These are phyloP conservation scores for Ustilago nuda DNA, from an alignment of 1,284 basidiomycete species.

Conservation along the genomic window DNA sequence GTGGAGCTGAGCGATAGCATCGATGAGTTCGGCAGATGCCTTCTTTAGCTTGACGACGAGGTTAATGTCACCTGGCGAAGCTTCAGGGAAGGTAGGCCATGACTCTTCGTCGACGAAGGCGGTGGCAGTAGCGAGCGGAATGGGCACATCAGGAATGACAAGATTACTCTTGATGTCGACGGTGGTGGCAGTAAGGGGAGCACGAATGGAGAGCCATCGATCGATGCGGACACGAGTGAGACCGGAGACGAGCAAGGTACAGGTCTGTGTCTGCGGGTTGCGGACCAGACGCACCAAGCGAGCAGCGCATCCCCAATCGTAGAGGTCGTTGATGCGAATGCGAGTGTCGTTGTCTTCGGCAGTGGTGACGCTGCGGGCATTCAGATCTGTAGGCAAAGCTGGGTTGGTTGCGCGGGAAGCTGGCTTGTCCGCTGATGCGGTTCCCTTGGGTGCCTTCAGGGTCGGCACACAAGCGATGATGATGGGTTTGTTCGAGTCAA, in stretches of 20 bases:
- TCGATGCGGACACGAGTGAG: constrained; percentile 63
- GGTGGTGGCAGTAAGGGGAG: constrained; percentile 58
- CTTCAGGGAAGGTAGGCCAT: constrained; percentile 49
- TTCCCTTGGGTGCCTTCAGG: constrained; percentile 49
- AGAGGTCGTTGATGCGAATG: constrained; percentile 56
- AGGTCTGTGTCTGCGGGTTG: constrained; percentile 63
- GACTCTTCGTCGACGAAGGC: constrained; percentile 55
- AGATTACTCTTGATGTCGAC: constrained; percentile 60
- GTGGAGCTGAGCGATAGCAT: constrained; percentile 50
- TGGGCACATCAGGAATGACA: constrained; percentile 59
- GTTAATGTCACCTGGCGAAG: constrained; percentile 47
- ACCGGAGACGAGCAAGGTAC: constrained; percentile 64
- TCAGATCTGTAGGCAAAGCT: constrained; percentile 30
- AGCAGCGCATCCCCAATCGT: constrained; percentile 64
- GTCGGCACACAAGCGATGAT: constrained; percentile 64
- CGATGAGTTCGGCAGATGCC: constrained; percentile 55
- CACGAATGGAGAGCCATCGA: constrained; percentile 61
- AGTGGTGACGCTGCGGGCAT: constrained; percentile 36
- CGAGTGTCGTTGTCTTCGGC: constrained; percentile 43
- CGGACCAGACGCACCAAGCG: constrained; percentile 65
- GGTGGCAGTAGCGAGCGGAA: constrained; percentile 59
- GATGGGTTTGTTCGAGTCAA: constrained; percentile 53
- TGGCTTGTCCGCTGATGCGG: constrained; percentile 44
- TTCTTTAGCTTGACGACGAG: constrained; percentile 51
- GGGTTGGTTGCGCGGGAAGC: constrained; percentile 48